Percentiles rank a stretch among this genome's conserved stretches.
Conservation (phyloP, 2,329 filamentous ascomycete genomes). For the Sporothrix euskadiensis region DNA sequence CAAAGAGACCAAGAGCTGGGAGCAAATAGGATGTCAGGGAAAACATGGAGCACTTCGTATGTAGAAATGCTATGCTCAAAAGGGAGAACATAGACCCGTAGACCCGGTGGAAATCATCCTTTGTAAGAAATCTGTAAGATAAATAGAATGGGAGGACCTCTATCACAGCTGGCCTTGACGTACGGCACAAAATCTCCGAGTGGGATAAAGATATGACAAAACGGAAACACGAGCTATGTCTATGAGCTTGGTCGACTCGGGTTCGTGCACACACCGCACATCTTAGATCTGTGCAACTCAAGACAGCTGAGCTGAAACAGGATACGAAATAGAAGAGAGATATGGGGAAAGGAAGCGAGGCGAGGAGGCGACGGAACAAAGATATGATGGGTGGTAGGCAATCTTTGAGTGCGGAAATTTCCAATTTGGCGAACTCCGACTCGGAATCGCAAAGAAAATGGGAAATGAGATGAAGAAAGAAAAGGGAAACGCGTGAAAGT, state of each 20-base stretch:
- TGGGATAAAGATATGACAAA: neutral
- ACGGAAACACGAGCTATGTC: too few species aligned
- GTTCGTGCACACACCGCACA: neutral
- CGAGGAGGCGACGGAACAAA: neutral
- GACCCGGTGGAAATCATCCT: neutral
- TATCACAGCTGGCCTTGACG: neutral
- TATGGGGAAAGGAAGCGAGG: neutral
- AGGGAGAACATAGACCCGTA: neutral
- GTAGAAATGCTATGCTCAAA: neutral
- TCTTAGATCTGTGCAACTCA: neutral
- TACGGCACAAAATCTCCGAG: neutral
- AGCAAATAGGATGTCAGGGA: neutral
- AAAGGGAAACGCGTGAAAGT: neutral
- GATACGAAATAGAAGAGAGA: neutral
- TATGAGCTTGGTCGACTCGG: neutral
- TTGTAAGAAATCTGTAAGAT: constrained; percentile 1
- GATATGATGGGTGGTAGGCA: neutral
- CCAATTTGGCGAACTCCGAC: neutral
- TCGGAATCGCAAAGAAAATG: neutral
- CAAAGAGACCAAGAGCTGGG: neutral
- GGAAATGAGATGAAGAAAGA: neutral
- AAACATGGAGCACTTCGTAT: neutral
- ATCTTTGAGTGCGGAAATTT: neutral
- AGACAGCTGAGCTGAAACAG: constrained; percentile 19
- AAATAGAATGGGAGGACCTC: neutral